Base-by-base conservation (phyloP, 2,329 filamentous ascomycete species). In the Xylariaceae sp. region DNA sequence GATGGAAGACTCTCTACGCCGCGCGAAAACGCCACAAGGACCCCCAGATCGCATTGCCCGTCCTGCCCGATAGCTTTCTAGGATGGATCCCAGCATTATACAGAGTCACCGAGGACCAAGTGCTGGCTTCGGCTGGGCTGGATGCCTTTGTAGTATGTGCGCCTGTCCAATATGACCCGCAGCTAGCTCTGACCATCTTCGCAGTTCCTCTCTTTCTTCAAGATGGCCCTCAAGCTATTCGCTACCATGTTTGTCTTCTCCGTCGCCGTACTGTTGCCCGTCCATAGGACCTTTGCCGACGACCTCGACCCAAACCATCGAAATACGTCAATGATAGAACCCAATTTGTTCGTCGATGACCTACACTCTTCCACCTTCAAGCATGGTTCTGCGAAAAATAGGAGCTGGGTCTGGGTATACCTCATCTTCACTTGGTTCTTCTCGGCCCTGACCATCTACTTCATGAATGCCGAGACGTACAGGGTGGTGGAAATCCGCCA, bases 391-490 rank as follows among this genome's bases (percentile, higher is more conserved):
- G 62, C 67, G 33, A 63, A 60, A 52, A 61, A 48, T 19, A 56
- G 51, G 53, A 61, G 72, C 39, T 96, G 92, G 63, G 74, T 97
- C 1, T 97, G 93, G 91, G 89, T 93, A 64, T 97, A 97, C 65
- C 82, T 96, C 13, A 77, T 89, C n/a, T 99, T 99, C 63, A 89
- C 91, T 1, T 99, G 97, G 73, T 79, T 97, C 46, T 99, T 97
- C 69, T 93, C 88, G 6, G 83, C 77, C 1, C 73, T 97, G 40
- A 88, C 89, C 0, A 75, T 97, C 12, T 96, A 92, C 67, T 82
- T 93, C 60, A 84, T 97, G 63, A 84, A 93, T 53, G 80, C 81
- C 40, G 87, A 96, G 71, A 97, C 94, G 0, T 83, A 87, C 60
- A 87, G 85, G 53, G 87, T 99, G 47, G 95, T 97, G 58, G 82